These are phyloP conservation scores for Phytophthora pseudosyringae DNA, from an alignment of 352 stramenopile species.

Conservation along the genomic window DNA sequence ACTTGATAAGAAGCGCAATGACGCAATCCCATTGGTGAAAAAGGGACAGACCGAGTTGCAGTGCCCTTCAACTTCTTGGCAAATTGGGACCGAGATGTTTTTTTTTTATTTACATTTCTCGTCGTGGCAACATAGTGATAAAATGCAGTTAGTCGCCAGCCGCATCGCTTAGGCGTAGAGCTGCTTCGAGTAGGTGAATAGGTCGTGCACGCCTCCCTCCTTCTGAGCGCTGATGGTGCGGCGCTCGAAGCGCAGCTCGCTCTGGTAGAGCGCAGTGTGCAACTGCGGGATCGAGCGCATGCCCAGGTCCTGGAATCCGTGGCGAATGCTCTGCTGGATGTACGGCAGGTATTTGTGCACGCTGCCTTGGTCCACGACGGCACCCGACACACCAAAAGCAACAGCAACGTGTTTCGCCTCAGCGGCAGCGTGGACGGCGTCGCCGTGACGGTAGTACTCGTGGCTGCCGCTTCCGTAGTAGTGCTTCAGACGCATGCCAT, in stretches of 20 bases:
- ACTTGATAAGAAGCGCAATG: slow-evolving; percentile 30
- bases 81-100: too few relatives aligned
- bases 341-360: slow-evolving; percentile 98
- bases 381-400: slow-evolving; percentile 97
- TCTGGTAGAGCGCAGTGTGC: slow-evolving; percentile 72
- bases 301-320: slow-evolving; percentile 98
- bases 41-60: neutral
- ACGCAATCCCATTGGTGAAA: slow-evolving; percentile 37
- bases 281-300: slow-evolving; percentile 89
- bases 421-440: slow-evolving; percentile 78
- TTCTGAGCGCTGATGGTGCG: slow-evolving; percentile 97
- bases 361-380: slow-evolving; percentile 98
- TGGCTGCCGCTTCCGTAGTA: slow-evolving; percentile 99
- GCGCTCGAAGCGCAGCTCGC: slow-evolving; percentile 94
- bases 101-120: slow-evolving; percentile 7
- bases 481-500: slow-evolving; percentile 98
- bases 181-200: slow-evolving; percentile 96
- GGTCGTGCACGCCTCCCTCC: slow-evolving; percentile 97
- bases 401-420: slow-evolving; percentile 96
- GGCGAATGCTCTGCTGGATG: slow-evolving; percentile 96
- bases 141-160: neutral
- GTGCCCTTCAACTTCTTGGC: too few relatives aligned
- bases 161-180: slow-evolving; percentile 57
- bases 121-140: neutral
- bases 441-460: slow-evolving; percentile 74